Conservation (phyloP, 768 basidiomycete genomes). For the Coprinopsis sp. region DNA sequence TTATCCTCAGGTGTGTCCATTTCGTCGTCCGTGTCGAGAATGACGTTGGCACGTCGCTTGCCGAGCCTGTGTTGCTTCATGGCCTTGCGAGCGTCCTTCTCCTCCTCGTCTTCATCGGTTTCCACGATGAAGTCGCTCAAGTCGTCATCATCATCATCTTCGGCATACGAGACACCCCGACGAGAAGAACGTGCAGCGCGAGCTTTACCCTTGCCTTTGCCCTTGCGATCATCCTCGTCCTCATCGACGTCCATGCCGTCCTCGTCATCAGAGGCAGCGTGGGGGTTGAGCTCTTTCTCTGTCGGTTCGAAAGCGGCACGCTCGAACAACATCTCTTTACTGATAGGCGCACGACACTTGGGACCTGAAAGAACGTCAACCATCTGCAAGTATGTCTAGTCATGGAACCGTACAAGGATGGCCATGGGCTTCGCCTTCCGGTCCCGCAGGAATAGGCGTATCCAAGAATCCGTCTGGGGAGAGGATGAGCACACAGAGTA, state of each 20-base stretch:
- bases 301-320: constrained; percentile 59
- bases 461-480: constrained; percentile 41
- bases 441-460: constrained; percentile 30
- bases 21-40: constrained; percentile 44
- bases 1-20: constrained; percentile 35
- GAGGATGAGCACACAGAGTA: constrained; percentile 1
- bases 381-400: too few species aligned
- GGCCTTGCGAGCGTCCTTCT: constrained; percentile 37
- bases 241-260: constrained; percentile 24
- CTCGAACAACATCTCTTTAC: constrained; percentile 43
- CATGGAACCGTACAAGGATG: constrained; percentile 42
- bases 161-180: background rate
- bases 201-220: constrained; percentile 3
- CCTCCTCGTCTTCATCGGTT: constrained; percentile 51
- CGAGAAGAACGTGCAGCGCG: background rate
- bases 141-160: constrained; percentile 35
- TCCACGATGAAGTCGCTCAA: constrained; percentile 51
- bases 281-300: constrained; percentile 35
- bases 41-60: constrained; percentile 33
- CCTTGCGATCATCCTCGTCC: constrained; percentile 20
- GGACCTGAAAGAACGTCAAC: constrained; percentile 37
- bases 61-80: constrained; percentile 32
- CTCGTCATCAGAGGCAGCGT: constrained; percentile 18
- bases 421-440: constrained; percentile 31
- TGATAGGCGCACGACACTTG: constrained; percentile 53